phyloP scores from a whole-genome alignment of 495 filamentous ascomycete species.

The Penicillium coffeae region DNA sequence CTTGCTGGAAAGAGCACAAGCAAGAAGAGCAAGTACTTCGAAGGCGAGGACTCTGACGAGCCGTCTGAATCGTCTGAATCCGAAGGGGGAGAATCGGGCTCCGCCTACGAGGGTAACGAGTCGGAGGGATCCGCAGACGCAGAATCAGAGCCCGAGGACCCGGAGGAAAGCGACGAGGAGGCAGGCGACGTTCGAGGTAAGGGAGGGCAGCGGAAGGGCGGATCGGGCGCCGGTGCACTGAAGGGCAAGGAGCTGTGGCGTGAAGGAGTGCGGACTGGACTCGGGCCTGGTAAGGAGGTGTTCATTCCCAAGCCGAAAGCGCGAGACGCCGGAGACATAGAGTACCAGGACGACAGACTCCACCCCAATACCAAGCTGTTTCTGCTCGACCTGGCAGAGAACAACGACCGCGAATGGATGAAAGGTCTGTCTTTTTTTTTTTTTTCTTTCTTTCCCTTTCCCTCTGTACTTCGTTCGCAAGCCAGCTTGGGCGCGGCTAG shows the following conservation, averaged over 20 bases:
- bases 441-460: not conserved
- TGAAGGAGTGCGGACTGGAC: slow-evolving; percentile 51
- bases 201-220: slow-evolving; percentile 10
- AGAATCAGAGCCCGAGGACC: slow-evolving; percentile 18
- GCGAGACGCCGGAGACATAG: slow-evolving; percentile 58
- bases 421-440: slow-evolving; percentile 72
- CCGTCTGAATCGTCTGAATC: slow-evolving; percentile 22
- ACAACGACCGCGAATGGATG: slow-evolving; percentile 80
- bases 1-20: slow-evolving; percentile 42
- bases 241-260: slow-evolving; percentile 55
- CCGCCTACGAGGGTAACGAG: slow-evolving; percentile 24
- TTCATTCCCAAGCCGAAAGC: slow-evolving; percentile 70
- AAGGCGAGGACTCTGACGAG: slow-evolving; percentile 31
- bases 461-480: not conserved
- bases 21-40: slow-evolving; percentile 58
- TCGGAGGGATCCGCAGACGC: slow-evolving; percentile 11
- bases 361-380: slow-evolving; percentile 83
- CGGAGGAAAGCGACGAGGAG: slow-evolving; percentile 7
- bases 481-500: slow-evolving; percentile 1
- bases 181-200: slow-evolving; percentile 7
- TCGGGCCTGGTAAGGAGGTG: slow-evolving; percentile 59
- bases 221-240: slow-evolving; percentile 7
- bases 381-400: slow-evolving; percentile 65
- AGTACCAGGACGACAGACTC: slow-evolving; percentile 64
- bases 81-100: slow-evolving; percentile 20